Evolutionary conservation across 225 moss, liverwort and hornwort genomes (phyloP).

Genomic region (Antitrichia curtipendula): DNA sequence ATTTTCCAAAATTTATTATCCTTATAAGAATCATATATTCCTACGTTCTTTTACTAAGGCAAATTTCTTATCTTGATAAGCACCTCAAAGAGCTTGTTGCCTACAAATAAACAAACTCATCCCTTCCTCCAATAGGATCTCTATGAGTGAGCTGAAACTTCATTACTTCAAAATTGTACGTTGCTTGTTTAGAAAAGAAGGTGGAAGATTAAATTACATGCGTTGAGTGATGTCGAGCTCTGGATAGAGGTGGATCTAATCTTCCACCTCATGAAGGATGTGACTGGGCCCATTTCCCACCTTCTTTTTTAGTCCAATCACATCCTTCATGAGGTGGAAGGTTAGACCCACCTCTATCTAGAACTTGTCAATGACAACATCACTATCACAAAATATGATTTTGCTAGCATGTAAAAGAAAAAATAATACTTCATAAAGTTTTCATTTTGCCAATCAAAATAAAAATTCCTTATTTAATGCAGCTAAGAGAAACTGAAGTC

Average conservation of each 20-base stretch:
- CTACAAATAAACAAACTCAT: background rate
- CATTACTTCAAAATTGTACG: background rate
- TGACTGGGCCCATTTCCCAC: no score
- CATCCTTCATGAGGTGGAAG: background rate
- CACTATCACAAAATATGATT: accelerated
- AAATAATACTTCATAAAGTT: background rate
- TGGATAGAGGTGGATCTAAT: no score
- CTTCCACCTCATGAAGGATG: no score
- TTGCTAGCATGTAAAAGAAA: accelerated
- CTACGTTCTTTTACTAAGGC: accelerated
- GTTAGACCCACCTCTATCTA: accelerated
- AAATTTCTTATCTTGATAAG: accelerated
- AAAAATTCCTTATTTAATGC: background rate
- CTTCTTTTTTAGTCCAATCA: no score
- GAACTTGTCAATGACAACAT: accelerated
- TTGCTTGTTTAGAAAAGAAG: background rate
- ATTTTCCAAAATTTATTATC: background rate
- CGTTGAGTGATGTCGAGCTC: no score
- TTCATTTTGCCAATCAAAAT: accelerated
- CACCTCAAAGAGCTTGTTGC: accelerated
- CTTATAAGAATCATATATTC: background rate
- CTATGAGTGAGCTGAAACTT: background rate
- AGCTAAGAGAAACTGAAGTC: background rate
- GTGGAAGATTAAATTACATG: no score
- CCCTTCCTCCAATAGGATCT: accelerated